Conservation (phyloP, 1,139 yeast species). For the Scheffersomyces lignicola region DNA sequence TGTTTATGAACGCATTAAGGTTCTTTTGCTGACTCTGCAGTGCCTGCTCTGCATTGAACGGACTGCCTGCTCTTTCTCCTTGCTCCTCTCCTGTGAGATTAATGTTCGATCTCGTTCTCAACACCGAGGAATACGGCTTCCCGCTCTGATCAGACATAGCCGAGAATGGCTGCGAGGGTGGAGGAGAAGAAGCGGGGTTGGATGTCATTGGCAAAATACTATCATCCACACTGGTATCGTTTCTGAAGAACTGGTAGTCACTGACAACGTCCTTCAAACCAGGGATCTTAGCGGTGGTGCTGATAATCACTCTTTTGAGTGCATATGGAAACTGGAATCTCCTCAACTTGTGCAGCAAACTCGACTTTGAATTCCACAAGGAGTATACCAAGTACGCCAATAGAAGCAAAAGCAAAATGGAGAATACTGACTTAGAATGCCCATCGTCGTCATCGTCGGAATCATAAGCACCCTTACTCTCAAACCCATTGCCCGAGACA, state of each 20-base stretch:
- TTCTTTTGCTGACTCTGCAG: slow-evolving; percentile 7
- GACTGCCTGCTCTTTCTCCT: slow-evolving; percentile 8
- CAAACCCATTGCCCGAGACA: slow-evolving; percentile 34
- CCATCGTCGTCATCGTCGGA: slow-evolving; percentile 22
- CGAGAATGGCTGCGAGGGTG: slow-evolving; percentile 14
- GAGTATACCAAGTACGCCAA: slow-evolving; percentile 19
- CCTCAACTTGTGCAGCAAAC: slow-evolving; percentile 15
- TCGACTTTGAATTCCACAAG: slow-evolving; percentile 16
- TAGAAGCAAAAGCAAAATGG: slow-evolving; percentile 21
- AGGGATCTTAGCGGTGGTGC: slow-evolving; percentile 20
- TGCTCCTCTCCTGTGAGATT: slow-evolving; percentile 22
- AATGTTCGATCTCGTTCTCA: slow-evolving; percentile 43
- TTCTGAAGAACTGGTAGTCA: slow-evolving; percentile 3
- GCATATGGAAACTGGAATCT: slow-evolving; percentile 16
- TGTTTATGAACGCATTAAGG: slow-evolving; percentile 31
- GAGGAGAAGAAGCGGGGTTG: background rate
- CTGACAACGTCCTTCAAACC: slow-evolving; percentile 9
- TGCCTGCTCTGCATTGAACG: slow-evolving; percentile 3
- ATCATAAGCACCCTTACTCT: slow-evolving; percentile 9
- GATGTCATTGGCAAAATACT: background rate
- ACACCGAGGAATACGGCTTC: slow-evolving; percentile 25
- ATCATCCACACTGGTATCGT: slow-evolving; percentile 1
- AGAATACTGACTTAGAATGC: slow-evolving; percentile 9
- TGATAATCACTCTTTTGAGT: slow-evolving; percentile 15
- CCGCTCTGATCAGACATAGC: slow-evolving; percentile 13